Evolutionary conservation across 1,139 yeast genomes (phyloP).

Genomic region (Hansenula lynferdii): DNA sequence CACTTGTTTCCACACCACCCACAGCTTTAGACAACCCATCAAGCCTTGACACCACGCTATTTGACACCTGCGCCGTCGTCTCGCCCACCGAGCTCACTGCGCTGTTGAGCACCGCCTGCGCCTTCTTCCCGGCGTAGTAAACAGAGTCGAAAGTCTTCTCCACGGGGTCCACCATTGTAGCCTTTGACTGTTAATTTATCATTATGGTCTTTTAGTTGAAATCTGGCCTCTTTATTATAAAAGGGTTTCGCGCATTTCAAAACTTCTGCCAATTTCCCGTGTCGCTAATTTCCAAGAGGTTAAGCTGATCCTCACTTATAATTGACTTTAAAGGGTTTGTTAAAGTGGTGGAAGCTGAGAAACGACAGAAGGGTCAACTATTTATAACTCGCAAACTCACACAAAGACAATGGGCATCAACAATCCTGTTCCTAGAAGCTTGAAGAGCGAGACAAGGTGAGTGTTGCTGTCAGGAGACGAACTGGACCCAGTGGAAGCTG

Average conservation of each 20-base stretch:
- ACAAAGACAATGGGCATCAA: constrained; percentile 58
- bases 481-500: background rate
- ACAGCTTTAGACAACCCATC: background rate
- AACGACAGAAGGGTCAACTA: no score
- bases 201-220: background rate
- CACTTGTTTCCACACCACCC: background rate
- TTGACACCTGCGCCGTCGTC: constrained; percentile 2
- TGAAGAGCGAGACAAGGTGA: constrained; percentile 81
- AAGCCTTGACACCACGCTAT: background rate
- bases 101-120: background rate
- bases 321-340: no score
- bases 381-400: no score
- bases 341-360: no score
- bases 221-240: no score
- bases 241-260: no score
- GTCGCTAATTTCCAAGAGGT: no score
- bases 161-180: constrained; percentile 23
- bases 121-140: constrained; percentile 16
- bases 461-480: constrained; percentile 26
- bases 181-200: background rate
- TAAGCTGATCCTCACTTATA: no score
- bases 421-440: constrained; percentile 92
- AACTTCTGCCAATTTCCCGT: no score
- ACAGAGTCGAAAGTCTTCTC: constrained; percentile 23
- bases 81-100: constrained; percentile 6